These are phyloP conservation scores for Sporothrix sp. DNA, from an alignment of 2,329 filamentous ascomycete species.

Conservation along the genomic window DNA sequence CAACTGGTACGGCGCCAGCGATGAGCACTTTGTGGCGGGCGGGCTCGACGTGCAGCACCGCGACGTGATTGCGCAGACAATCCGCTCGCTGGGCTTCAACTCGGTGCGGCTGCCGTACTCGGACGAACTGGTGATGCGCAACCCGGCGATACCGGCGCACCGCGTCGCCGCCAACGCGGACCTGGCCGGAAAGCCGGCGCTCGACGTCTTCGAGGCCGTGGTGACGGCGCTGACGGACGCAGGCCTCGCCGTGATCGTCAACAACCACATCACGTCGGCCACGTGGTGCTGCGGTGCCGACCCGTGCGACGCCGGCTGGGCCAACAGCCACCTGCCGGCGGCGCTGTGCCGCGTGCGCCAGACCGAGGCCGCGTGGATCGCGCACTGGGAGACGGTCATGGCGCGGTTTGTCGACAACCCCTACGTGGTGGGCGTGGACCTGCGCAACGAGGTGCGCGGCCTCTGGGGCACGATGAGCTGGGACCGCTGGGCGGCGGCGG, in stretches of 20 bases:
- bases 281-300: constrained; percentile 61
- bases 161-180: constrained; percentile 51
- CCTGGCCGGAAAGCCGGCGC: constrained; percentile 43
- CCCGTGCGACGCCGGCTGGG: constrained; percentile 58
- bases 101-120: constrained; percentile 59
- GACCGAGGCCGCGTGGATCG: constrained; percentile 56
- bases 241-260: constrained; percentile 55
- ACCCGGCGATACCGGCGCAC: constrained; percentile 43
- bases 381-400: constrained; percentile 59
- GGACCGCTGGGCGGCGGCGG: constrained; percentile 53
- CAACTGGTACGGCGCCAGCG: constrained; percentile 64
- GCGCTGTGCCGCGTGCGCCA: constrained; percentile 51
- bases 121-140: constrained; percentile 55
- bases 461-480: constrained; percentile 61
- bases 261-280: constrained; percentile 61
- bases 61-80: constrained; percentile 47
- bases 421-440: constrained; percentile 54
- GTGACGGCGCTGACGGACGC: constrained; percentile 50
- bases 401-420: constrained; percentile 46
- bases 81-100: constrained; percentile 57
- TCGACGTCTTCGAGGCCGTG: constrained; percentile 53
- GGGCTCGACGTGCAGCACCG: constrained; percentile 56
- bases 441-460: constrained; percentile 60
- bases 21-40: constrained; percentile 54
- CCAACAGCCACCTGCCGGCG: constrained; percentile 50